Base-by-base conservation (phyloP, 257 asterid species). In the Parsonsia alboflavescens region DNA sequence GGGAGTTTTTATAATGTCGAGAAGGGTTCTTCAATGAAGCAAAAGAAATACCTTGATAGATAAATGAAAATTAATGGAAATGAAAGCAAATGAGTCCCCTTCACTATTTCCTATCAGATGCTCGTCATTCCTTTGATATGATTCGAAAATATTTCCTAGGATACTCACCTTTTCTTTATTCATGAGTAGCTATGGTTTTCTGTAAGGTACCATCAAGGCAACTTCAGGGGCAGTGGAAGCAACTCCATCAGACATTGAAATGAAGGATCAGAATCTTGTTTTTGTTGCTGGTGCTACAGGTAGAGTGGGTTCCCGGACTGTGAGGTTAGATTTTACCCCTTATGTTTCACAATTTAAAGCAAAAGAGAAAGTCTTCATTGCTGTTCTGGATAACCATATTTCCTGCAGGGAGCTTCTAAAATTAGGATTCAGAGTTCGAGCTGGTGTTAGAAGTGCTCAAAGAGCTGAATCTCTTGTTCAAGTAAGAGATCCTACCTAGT, bases 231-330 rank as follows among this genome's bases (percentile, higher is more conserved):
- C 90, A 73, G 83, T 70, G 77, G 88, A 76, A 80, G 79, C 90
- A 72, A 70, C 82, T 46, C 46, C 89, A 21, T 80, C 80, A 70
- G 80, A 74, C 74, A 79, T 57, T 75, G 73, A 71, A 36, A 12
- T 72, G 77, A 90, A 91, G 71, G 98, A 89, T 80, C 81, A 67
- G 48, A 86, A 88, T 89, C 84, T 90, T 65, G 91, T 85, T 75
- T 94, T 86, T 85, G 98, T 94, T 68, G 98, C 97, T 16, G 98
- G 98, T 41, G 95, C 98, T 39, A 94, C 98, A 17, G 98, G 98
- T 46, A 86, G 61, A 89, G 98, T 94, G 82, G 98, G 98, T 63
- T 94, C 96, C 76, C 81, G 98, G 77, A 90, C 97, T 70, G 96
- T 92, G 81, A 94, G 98, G 98, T 94, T 58, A 67, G 41, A 36